Conservation (phyloP, 2,329 filamentous ascomycete genomes). For the Fonsecaea nubica region DNA sequence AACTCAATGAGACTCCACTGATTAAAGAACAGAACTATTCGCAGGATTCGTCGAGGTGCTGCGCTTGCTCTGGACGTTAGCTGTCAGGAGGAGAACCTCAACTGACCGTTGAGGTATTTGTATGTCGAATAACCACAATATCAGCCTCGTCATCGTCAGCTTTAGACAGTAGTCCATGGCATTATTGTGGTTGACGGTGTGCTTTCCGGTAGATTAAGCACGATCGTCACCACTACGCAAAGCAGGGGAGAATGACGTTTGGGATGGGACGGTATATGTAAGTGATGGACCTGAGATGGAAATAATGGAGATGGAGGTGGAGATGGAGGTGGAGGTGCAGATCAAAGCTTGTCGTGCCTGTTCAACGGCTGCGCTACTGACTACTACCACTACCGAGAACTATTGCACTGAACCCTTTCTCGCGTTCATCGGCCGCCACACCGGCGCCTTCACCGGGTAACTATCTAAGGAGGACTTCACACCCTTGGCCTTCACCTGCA, state of each 20-base stretch:
- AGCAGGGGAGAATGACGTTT: neutral
- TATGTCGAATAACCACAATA: neutral
- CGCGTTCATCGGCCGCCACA: neutral
- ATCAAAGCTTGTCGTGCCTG: neutral
- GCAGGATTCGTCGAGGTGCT: neutral
- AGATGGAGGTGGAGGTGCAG: neutral
- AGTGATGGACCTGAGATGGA: neutral
- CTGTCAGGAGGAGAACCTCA: neutral
- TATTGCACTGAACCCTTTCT: neutral
- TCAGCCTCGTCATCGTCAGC: neutral
- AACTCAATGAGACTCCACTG: neutral
- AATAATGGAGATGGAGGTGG: neutral
- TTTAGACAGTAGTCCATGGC: neutral
- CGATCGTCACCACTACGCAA: constrained; percentile 5
- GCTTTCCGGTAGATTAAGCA: neutral
- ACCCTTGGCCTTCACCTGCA: neutral
- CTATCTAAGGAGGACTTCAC: neutral
- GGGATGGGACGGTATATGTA: no score
- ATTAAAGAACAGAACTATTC: neutral
- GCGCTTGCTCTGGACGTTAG: neutral
- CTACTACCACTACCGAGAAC: no score
- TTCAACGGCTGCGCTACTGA: no score
- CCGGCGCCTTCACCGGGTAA: neutral
- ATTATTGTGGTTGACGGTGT: neutral
- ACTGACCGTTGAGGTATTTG: neutral